These are phyloP conservation scores for Dryadomyces quercus-mongolicae DNA, from an alignment of 2,329 filamentous ascomycete species.

Conservation along the genomic window DNA sequence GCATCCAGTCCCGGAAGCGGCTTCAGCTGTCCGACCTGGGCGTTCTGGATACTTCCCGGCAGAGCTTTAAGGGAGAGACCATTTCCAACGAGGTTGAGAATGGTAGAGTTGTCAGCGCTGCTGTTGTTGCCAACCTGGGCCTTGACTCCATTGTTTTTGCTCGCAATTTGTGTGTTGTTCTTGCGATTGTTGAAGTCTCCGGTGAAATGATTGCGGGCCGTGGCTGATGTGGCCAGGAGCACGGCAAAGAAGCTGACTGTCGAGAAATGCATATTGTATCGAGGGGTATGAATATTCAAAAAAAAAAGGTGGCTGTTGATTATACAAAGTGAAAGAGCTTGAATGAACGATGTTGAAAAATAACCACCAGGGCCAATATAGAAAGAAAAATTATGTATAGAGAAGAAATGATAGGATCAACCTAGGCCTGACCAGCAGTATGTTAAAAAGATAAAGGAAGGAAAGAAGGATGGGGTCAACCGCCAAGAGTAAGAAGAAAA, in stretches of 20 bases:
- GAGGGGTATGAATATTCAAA: too few species aligned
- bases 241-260: slow-evolving; percentile 9
- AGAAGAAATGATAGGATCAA: neutral
- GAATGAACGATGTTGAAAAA: neutral
- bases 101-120: too few species aligned
- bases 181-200: neutral
- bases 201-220: slow-evolving; percentile 1
- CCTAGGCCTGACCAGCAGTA: neutral
- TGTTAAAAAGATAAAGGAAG: neutral
- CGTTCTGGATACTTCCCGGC: slow-evolving; percentile 5
- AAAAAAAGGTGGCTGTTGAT: too few species aligned
- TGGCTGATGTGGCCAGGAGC: slow-evolving; percentile 8
- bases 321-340: neutral
- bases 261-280: slow-evolving; percentile 14
- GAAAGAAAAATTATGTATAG: slow-evolving; percentile 1
- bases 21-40: slow-evolving; percentile 4
- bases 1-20: slow-evolving; percentile 8
- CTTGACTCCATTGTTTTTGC: slow-evolving; percentile 6
- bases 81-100: too few species aligned
- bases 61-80: slow-evolving; percentile 9
- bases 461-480: neutral
- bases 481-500: neutral
- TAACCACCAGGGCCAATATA: neutral
- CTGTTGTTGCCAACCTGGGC: neutral
- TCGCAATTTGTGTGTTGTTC: slow-evolving; percentile 2